Percentiles rank a stretch among this genome's conserved stretches.
phyloP scores from a whole-genome alignment of 768 basidiomycete genomes.

The Pleurotus djamor region DNA sequence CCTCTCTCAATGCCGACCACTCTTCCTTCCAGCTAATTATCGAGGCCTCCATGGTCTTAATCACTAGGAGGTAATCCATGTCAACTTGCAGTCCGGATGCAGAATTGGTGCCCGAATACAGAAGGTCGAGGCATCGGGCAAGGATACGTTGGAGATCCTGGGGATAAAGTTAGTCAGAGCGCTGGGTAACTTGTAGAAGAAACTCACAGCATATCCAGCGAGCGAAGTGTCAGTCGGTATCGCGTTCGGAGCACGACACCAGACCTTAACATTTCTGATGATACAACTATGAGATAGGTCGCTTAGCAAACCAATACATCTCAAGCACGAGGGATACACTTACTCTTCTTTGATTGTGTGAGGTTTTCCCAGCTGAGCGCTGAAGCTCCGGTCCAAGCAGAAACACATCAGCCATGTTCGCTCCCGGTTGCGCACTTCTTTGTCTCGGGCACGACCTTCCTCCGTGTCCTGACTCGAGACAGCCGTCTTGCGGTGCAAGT shows the following conservation, averaged over 20 bases:
- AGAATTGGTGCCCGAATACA: conserved; percentile 81
- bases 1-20: conserved; percentile 39
- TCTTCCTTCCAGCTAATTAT: conserved; percentile 55
- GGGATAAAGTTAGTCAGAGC: neutral
- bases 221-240: conserved; percentile 65
- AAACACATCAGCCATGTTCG: conserved; percentile 92
- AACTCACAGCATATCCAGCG: conserved; percentile 74
- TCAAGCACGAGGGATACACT: conserved; percentile 26
- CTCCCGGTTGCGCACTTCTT: conserved; percentile 92
- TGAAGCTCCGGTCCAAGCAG: conserved; percentile 83
- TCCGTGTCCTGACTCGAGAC: conserved; percentile 60
- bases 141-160: conserved; percentile 88
- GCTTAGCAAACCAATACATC: conserved; percentile 8
- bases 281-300: conserved; percentile 62
- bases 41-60: conserved; percentile 84
- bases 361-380: conserved; percentile 97
- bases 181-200: neutral
- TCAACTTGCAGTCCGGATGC: conserved; percentile 81
- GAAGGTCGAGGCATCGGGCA: conserved; percentile 83
- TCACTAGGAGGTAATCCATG: conserved; percentile 82
- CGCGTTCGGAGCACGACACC: conserved; percentile 69
- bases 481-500: conserved; percentile 86
- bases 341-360: conserved; percentile 92
- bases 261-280: conserved; percentile 77
- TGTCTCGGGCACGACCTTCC: conserved; percentile 78